Evolutionary conservation across 257 asterid genomes (phyloP), one percentile per base, ranked within the genome.

Genomic region (Solanum sejunctum): DNA sequence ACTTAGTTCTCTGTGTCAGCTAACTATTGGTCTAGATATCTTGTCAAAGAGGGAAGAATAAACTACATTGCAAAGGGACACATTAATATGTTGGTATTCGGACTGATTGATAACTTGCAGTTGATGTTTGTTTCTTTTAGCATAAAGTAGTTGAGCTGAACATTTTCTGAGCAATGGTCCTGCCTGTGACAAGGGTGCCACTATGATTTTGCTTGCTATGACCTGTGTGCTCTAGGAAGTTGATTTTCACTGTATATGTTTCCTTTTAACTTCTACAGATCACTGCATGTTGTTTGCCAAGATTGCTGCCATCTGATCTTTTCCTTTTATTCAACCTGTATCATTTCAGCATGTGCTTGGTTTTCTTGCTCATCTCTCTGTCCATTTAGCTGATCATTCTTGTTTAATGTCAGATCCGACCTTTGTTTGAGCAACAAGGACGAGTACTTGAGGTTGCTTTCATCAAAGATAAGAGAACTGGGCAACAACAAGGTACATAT

Each of bases 401-500:
- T 66, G 54, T 51, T 60, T 91, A 79, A 85, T 89, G 85, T 83
- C 88, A 96, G 99, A 91, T 96, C 66, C 98, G 94, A 80, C 99
- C 98, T 75, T 84, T 90, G 85, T 96, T 96, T 88, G 98, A 93
- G 75, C 90, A 92, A 78, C 97, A 96, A 79, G 99, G 99, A 73
- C 88, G 52, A 20, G 98, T 96, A 84, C 79, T 96, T 81, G 99
- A 96, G 91, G 98, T 96, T 87, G 98, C 98, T 86, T 84, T 94
- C 89, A 96, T 96, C 86, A 94, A 89, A 92, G 98, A 96, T 89
- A 96, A 91, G 93, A 93, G 95, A 88, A 96, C 98, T 54, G 99
- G 99, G 66, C 95, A 90, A 84, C 99, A 94, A 80, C 99, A 96
- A 96, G 99, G 99, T 96, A 91, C 88, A 97, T 87, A 64, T 80